phyloP scores from a whole-genome alignment of 371 early-diverging fungal species.

The Saksenaea vasiformis region DNA sequence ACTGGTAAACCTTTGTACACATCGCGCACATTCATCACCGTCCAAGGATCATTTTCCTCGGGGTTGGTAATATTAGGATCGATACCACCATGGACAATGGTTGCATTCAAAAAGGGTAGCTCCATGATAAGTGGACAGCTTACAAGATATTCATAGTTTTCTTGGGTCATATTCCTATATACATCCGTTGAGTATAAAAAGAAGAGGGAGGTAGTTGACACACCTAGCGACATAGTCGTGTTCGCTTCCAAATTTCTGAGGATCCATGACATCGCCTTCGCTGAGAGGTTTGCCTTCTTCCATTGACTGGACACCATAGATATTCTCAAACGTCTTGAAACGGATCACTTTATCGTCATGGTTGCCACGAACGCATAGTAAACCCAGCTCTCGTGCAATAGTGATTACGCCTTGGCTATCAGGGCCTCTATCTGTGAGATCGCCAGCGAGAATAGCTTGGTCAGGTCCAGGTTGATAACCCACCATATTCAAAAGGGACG shows the following conservation, averaged over 20 bases:
- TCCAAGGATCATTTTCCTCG: conserved; percentile 51
- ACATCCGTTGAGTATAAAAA: background rate
- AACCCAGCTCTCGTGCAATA: conserved; percentile 50
- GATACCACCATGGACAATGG: conserved; percentile 71
- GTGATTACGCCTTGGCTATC: conserved; percentile 65
- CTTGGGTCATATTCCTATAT: conserved; percentile 43
- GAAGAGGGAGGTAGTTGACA: conserved; percentile 4
- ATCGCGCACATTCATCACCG: conserved; percentile 63
- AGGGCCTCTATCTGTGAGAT: conserved; percentile 72
- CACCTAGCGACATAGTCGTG: conserved; percentile 47
- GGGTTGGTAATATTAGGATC: conserved; percentile 52
- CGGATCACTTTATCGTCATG: conserved; percentile 75
- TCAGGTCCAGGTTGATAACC: conserved; percentile 46
- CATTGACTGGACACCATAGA: conserved; percentile 30
- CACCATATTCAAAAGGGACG: conserved; percentile 47
- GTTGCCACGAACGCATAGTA: conserved; percentile 74
- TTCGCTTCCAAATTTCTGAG: conserved; percentile 39
- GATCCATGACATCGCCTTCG: conserved; percentile 44
- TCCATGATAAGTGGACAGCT: conserved; percentile 63
- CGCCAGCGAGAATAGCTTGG: conserved; percentile 69
- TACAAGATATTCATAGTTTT: conserved; percentile 57
- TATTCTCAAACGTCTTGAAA: conserved; percentile 53
- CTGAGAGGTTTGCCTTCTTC: conserved; percentile 26
- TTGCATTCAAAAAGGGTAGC: conserved; percentile 53
- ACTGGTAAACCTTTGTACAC: conserved; percentile 48